These are phyloP conservation scores for Tylopilus plumbeoviolaceoides DNA, from an alignment of 768 basidiomycete species.

Conservation along the genomic window DNA sequence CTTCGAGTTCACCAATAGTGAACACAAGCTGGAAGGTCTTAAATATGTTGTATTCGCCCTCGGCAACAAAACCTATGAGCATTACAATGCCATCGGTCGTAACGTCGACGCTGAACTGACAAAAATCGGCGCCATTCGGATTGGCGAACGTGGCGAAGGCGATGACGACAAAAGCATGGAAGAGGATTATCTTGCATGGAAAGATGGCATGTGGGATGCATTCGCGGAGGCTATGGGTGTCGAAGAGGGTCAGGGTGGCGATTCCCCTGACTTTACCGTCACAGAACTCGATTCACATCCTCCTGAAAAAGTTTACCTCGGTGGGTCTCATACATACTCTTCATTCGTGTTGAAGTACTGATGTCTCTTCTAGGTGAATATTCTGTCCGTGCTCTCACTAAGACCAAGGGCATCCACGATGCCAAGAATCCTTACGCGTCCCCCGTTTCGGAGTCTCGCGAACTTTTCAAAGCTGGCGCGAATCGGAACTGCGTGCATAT, in stretches of 20 bases:
- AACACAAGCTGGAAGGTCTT: constrained; percentile 71
- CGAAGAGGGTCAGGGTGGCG: constrained; percentile 95
- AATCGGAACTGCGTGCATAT: constrained; percentile 93
- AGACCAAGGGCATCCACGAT: constrained; percentile 94
- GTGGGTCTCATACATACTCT: constrained; percentile 43
- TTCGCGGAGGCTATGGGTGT: constrained; percentile 81
- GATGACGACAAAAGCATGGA: constrained; percentile 99
- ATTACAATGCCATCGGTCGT: constrained; percentile 88
- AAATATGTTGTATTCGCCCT: constrained; percentile 95
- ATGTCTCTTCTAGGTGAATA: constrained; percentile 65
- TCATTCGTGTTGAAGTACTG: not conserved
- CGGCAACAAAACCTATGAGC: constrained; percentile 92
- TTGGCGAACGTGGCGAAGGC: constrained; percentile 90
- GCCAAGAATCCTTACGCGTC: constrained; percentile 96
- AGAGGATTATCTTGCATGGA: constrained; percentile 99
- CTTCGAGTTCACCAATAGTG: constrained; percentile 83
- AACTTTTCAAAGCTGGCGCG: constrained; percentile 72
- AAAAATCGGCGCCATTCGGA: constrained; percentile 78
- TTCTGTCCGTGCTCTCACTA: constrained; percentile 89
- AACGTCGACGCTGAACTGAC: constrained; percentile 70
- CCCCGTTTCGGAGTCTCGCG: constrained; percentile 69
- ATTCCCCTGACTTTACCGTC: constrained; percentile 90
- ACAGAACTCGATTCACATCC: constrained; percentile 75
- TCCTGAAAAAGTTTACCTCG: constrained; percentile 88
- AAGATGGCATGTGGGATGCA: constrained; percentile 94